phyloP scores from a whole-genome alignment of 441 rosid species.

The Dalechampia spathulata region DNA sequence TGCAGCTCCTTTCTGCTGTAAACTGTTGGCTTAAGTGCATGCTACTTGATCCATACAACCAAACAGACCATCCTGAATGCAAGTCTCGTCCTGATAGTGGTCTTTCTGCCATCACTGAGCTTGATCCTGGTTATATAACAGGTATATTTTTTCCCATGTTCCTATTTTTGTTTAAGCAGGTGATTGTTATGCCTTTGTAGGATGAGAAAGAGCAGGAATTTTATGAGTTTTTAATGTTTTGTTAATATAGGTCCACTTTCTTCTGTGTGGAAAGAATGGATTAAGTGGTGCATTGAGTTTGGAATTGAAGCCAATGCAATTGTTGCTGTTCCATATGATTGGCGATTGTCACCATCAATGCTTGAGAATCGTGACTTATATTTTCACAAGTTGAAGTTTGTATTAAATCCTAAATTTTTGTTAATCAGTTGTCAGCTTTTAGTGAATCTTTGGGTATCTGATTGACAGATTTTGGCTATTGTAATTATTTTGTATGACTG shows the following conservation, averaged over 20 bases:
- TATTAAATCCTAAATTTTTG: constrained; percentile 16
- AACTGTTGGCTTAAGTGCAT: constrained; percentile 99
- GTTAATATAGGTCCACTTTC: constrained; percentile 82
- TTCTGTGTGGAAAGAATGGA: constrained; percentile 98
- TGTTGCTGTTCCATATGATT: constrained; percentile 93
- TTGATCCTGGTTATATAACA: constrained; percentile 96
- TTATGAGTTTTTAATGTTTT: constrained; percentile 2
- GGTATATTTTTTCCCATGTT: constrained; percentile 27
- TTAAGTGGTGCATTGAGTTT: constrained; percentile 97
- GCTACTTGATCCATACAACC: constrained; percentile 84
- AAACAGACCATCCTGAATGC: constrained; percentile 96
- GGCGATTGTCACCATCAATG: constrained; percentile 95
- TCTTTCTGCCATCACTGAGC: constrained; percentile 91
- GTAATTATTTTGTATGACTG: background rate
- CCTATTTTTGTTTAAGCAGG: background rate
- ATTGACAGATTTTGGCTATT: background rate
- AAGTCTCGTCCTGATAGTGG: constrained; percentile 97
- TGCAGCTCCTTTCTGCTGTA: constrained; percentile 92
- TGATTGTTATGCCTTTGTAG: background rate
- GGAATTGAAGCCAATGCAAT: constrained; percentile 95
- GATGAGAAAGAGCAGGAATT: background rate
- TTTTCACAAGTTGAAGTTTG: constrained; percentile 95
- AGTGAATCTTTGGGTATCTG: background rate
- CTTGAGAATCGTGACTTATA: constrained; percentile 96
- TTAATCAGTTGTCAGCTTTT: too few relatives aligned